These are phyloP conservation scores for Brasilioporus rufonigricans DNA, from an alignment of 768 basidiomycete genomes.

Conservation along the genomic window DNA sequence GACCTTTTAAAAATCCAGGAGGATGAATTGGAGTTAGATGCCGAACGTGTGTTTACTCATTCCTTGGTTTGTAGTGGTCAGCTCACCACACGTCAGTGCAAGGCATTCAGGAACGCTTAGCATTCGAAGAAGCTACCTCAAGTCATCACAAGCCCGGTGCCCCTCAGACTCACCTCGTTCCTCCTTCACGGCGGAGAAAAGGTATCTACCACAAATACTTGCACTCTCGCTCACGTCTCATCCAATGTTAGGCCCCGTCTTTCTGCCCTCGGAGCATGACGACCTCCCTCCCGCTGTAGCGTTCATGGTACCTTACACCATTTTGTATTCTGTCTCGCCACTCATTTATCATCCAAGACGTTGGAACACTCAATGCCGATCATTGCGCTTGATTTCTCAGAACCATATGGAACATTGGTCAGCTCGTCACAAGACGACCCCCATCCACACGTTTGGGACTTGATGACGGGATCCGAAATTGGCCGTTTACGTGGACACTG, in stretches of 20 bases:
- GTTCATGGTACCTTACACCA: conserved; percentile 73
- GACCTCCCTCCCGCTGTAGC: conserved; percentile 92
- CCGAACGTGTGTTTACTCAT: conserved; percentile 68
- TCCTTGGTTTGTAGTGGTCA: neutral
- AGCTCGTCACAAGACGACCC: conserved; percentile 83
- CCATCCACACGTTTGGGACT: conserved; percentile 91
- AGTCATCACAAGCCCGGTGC: conserved; percentile 23
- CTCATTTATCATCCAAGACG: conserved; percentile 50
- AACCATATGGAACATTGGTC: conserved; percentile 94
- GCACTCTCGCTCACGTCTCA: conserved; percentile 3
- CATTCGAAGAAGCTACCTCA: conserved; percentile 56
- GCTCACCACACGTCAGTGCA: conserved; percentile 53
- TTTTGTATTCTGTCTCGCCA: neutral
- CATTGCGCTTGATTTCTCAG: conserved; percentile 89
- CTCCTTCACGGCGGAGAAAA: conserved; percentile 35
- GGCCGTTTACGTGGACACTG: conserved; percentile 81
- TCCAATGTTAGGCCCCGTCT: conserved; percentile 70
- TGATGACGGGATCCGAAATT: conserved; percentile 84
- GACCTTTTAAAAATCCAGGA: conserved; percentile 87
- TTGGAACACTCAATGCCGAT: conserved; percentile 81
- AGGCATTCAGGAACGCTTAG: conserved; percentile 83
- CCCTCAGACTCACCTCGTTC: conserved; percentile 12
- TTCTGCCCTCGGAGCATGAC: conserved; percentile 96
- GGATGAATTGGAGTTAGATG: conserved; percentile 95
- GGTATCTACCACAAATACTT: conserved; percentile 10